Conservation (phyloP, 2,329 filamentous ascomycete genomes). For the Cadophora sp. region DNA sequence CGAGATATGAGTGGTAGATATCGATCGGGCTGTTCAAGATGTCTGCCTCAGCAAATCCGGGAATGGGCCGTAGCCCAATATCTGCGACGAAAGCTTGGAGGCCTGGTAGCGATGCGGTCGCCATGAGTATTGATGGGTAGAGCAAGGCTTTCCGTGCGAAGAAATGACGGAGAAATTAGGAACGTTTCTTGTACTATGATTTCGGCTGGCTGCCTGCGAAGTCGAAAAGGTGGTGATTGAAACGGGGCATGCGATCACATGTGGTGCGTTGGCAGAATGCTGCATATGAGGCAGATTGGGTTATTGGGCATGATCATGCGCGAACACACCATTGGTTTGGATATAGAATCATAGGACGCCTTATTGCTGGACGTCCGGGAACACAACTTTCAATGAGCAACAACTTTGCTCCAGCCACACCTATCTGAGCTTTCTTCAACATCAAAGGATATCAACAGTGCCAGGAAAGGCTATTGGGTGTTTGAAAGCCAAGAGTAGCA, state of each 20-base stretch:
- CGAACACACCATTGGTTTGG: background rate
- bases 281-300: background rate
- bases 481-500: background rate
- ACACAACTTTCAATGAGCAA: background rate
- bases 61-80: background rate
- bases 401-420: background rate
- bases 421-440: background rate
- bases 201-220: background rate
- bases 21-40: background rate
- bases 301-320: background rate
- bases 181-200: background rate
- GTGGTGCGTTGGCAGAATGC: background rate
- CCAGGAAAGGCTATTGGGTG: background rate
- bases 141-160: background rate
- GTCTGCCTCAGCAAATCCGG: background rate
- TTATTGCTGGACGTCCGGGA: background rate
- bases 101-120: background rate
- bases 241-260: background rate
- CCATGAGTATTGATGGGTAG: background rate
- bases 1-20: background rate
- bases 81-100: constrained; percentile 2
- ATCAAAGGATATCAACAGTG: background rate
- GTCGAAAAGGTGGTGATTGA: background rate
- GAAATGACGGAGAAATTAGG: background rate
- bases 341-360: background rate